phyloP scores from a whole-genome alignment of 2,329 filamentous ascomycete genomes.

The Elsinoe necatrix region DNA sequence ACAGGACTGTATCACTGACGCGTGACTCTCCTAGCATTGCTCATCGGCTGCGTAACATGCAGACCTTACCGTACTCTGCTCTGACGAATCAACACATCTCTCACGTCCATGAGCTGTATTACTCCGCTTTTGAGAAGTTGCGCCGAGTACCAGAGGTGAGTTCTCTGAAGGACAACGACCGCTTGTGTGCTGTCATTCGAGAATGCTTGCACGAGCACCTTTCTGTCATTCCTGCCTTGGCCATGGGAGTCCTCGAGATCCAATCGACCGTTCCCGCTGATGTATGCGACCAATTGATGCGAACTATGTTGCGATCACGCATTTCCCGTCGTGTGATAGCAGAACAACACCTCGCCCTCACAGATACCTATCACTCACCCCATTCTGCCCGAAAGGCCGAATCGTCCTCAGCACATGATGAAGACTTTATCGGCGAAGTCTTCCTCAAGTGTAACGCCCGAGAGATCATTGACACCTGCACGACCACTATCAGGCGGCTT shows the following conservation, averaged over 20 bases:
- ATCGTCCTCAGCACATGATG: slow-evolving; percentile 39
- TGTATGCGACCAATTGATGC: slow-evolving; percentile 90
- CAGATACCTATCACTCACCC: slow-evolving; percentile 83
- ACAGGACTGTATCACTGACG: background rate
- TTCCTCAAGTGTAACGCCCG: slow-evolving; percentile 87
- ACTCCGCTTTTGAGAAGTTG: slow-evolving; percentile 88
- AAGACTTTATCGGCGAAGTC: slow-evolving; percentile 90
- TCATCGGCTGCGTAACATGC: slow-evolving; percentile 93
- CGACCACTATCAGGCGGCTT: slow-evolving; percentile 64
- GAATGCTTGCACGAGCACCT: slow-evolving; percentile 78
- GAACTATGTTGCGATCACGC: slow-evolving; percentile 78
- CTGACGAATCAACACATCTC: slow-evolving; percentile 92
- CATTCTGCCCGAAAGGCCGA: slow-evolving; percentile 62
- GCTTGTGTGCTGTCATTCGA: slow-evolving; percentile 70
- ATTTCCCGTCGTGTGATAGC: slow-evolving; percentile 95
- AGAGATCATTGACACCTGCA: slow-evolving; percentile 80
- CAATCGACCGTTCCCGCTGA: slow-evolving; percentile 70
- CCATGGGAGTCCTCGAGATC: slow-evolving; percentile 90
- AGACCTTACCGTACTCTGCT: slow-evolving; percentile 89
- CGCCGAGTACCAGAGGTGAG: slow-evolving; percentile 77
- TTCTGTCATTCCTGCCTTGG: slow-evolving; percentile 85
- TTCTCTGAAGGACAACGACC: slow-evolving; percentile 81
- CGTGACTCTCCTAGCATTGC: slow-evolving; percentile 53
- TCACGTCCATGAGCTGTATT: slow-evolving; percentile 94
- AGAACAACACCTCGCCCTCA: slow-evolving; percentile 90